These are phyloP conservation scores for Candida saitoana DNA, from an alignment of 805 yeast species.

Conservation along the genomic window DNA sequence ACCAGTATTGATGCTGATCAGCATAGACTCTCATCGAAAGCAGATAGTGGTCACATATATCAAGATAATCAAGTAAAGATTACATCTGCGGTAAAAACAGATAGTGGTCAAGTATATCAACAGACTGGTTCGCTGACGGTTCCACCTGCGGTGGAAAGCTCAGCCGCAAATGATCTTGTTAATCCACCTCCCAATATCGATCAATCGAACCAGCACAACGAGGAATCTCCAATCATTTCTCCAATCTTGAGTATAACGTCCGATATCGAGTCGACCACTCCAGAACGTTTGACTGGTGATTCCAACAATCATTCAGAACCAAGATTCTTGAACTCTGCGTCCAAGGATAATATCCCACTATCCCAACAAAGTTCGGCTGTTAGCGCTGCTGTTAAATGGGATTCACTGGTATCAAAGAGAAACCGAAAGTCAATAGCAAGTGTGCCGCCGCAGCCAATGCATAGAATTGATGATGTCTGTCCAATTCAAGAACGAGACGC, in stretches of 20 bases:
- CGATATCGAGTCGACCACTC: not conserved
- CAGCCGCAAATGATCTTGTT: not conserved
- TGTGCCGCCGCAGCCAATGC: constrained; percentile 4
- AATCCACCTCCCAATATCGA: not conserved
- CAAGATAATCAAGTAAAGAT: not conserved
- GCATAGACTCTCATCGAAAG: too few species aligned
- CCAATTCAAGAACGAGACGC: constrained; percentile 13
- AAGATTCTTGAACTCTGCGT: not conserved
- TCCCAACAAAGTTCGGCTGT: not conserved
- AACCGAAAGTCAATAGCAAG: not conserved
- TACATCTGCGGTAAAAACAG: not conserved
- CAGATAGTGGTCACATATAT: too few species aligned
- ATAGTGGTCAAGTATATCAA: not conserved
- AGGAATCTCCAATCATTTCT: not conserved
- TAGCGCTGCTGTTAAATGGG: constrained; percentile 1
- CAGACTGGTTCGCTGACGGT: too few species aligned
- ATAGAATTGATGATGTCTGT: not conserved
- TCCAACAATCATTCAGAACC: not conserved
- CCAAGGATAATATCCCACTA: not conserved
- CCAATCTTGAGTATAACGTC: not conserved
- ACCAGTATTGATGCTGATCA: not conserved
- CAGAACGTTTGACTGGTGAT: not conserved
- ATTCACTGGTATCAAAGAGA: constrained; percentile 2
- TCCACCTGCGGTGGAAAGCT: too few species aligned
- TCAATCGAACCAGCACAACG: too few species aligned